These are phyloP conservation scores for Rosa multiflora DNA, from an alignment of 306 rosid genomes.

Conservation along the genomic window DNA sequence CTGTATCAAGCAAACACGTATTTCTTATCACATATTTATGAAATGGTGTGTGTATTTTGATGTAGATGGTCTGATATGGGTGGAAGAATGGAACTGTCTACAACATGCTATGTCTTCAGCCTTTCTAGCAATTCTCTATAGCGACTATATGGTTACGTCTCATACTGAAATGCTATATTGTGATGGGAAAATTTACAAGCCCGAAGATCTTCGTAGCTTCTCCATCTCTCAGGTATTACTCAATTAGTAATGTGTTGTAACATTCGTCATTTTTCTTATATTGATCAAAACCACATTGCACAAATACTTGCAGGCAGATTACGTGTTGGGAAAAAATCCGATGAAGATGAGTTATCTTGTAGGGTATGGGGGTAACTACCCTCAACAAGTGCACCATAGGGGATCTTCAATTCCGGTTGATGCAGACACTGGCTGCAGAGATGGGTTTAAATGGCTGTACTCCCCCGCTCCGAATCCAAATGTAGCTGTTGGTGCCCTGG, in stretches of 20 bases:
- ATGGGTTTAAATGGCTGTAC: conserved; percentile 61
- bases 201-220: conserved; percentile 55
- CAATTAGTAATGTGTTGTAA: background rate
- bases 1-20: background rate
- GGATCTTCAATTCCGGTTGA: conserved; percentile 67
- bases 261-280: background rate
- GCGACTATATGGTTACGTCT: conserved; percentile 69
- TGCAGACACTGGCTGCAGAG: conserved; percentile 52
- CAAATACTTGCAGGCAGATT: conserved; percentile 49
- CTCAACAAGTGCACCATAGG: conserved; percentile 59
- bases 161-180: conserved; percentile 51
- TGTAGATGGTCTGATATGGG: conserved; percentile 71
- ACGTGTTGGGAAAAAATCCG: conserved; percentile 55
- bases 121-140: conserved; percentile 59
- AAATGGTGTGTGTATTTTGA: background rate
- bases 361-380: conserved; percentile 54
- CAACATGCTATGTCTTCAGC: conserved; percentile 65
- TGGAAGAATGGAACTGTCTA: conserved; percentile 47
- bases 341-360: conserved; percentile 63
- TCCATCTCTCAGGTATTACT: conserved; percentile 58
- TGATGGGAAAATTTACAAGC: conserved; percentile 42
- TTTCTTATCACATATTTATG: background rate
- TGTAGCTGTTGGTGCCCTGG: conserved; percentile 65
- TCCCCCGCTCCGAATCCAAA: conserved; percentile 50
- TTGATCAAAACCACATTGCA: background rate